Evolutionary conservation across 1,139 yeast species (phyloP), one percentile per base, ranked within the genome.

Genomic region (Kodamaea plutei): DNA sequence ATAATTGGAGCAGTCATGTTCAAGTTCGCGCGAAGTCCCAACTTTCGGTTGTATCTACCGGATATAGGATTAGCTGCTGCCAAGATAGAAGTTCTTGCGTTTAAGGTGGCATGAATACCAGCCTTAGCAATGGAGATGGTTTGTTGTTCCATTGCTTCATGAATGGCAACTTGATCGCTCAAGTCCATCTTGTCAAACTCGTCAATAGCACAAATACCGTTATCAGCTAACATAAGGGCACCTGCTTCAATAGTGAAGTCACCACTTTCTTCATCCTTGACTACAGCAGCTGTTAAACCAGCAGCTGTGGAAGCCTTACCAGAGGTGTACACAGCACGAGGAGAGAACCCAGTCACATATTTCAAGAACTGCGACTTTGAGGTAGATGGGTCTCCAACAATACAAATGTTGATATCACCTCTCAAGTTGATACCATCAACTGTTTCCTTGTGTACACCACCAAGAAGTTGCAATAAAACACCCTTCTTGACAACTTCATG

Each of bases 121-220:
- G 98, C 98, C 56, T 91, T 91, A 15, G 98, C 96, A 50, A 91
- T 91, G 9, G 96, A 88, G 42, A 91, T 91, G 0, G 98, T 91
- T 57, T 91, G 98, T 61, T 91, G 98, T 68, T 91, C 98, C 99
- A 91, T 91, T 10, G 98, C 99, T 66, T 91, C 99, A 64, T 91
- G 99, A 66, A 91, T 91, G 3, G 98, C 98, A 36, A 91, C 98
- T 62, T 93, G 98, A 58, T 93, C 98, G 4, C 79, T 63, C 29
- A 91, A 59, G 58, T 91, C 97, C 98, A 91, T 91, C 66, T 93
- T 91, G 58, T 91, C 99, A 49, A 91, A 91, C 61, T 91, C 99
- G 56, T 91, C 99, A 59, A 91, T 91, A 41, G 96, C 95, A 70
- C 99, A 91, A 40, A 91, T 85, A 40, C 99, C 99, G 54, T 91